A percentile compares a stretch with the other conserved stretches of the same genome.
Evolutionary conservation across 805 yeast species (phyloP).

Genomic region (Komagataella pseudopastoris): DNA sequence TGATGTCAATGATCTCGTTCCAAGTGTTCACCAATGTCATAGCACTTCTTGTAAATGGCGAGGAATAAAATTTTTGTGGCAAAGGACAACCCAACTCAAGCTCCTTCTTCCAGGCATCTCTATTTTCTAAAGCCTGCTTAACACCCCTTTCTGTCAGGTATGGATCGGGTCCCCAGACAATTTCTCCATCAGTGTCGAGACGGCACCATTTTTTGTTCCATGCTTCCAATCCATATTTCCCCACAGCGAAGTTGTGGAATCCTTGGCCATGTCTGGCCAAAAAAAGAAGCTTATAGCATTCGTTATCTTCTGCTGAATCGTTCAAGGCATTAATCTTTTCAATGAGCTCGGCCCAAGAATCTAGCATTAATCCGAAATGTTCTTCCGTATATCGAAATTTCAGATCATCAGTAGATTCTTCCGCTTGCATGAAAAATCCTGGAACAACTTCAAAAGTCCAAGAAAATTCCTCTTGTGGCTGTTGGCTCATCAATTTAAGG

Average conservation of each 20-base stretch:
- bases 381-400: constrained; percentile 27
- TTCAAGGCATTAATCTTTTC: constrained; percentile 22
- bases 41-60: constrained; percentile 55
- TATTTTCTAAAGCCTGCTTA: constrained; percentile 38
- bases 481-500: not conserved
- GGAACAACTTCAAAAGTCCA: constrained; percentile 35
- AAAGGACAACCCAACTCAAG: constrained; percentile 33
- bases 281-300: constrained; percentile 31
- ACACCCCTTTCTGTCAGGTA: constrained; percentile 40
- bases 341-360: constrained; percentile 26
- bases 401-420: constrained; percentile 27
- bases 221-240: constrained; percentile 37
- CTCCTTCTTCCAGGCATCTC: constrained; percentile 28
- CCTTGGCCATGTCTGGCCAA: constrained; percentile 66
- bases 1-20: constrained; percentile 1
- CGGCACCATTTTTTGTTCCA: constrained; percentile 47
- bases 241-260: constrained; percentile 42
- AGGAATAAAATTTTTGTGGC: constrained; percentile 42
- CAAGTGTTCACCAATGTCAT: constrained; percentile 39
- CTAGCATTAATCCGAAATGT: constrained; percentile 28
- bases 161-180: constrained; percentile 50
- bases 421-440: constrained; percentile 38
- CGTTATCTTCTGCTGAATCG: constrained; percentile 19
- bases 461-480: not conserved
- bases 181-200: constrained; percentile 38